Evolutionary conservation across 495 filamentous ascomycete species (phyloP).

Genomic region (Aspergillus steynii): DNA sequence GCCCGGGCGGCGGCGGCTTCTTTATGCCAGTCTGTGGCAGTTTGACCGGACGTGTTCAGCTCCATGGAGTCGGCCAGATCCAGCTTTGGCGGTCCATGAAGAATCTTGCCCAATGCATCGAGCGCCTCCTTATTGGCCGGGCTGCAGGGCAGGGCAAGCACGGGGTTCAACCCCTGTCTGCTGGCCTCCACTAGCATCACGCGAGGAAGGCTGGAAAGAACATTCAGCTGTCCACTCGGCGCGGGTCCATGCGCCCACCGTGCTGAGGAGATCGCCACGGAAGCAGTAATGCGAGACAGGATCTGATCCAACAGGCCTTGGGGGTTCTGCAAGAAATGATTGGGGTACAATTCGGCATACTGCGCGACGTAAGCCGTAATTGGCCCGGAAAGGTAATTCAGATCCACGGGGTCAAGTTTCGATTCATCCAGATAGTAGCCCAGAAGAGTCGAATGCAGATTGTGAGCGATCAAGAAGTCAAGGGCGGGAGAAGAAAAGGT

Average conservation of each 20-base stretch:
- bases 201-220: conserved; percentile 60
- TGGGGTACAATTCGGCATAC: conserved; percentile 56
- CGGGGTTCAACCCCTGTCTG: conserved; percentile 42
- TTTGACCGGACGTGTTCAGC: conserved; percentile 34
- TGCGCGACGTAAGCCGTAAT: conserved; percentile 59
- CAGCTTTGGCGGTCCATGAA: conserved; percentile 50
- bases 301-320: conserved; percentile 42
- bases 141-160: conserved; percentile 50
- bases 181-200: conserved; percentile 52
- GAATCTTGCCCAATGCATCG: conserved; percentile 53
- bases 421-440: conserved; percentile 55
- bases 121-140: conserved; percentile 54
- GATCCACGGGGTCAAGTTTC: conserved; percentile 51
- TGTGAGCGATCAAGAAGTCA: conserved; percentile 53
- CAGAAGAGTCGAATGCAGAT: conserved; percentile 51
- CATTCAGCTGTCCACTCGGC: conserved; percentile 54
- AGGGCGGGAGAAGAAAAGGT: conserved; percentile 54
- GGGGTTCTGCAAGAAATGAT: conserved; percentile 52
- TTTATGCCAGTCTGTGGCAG: conserved; percentile 39
- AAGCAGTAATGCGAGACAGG: conserved; percentile 43
- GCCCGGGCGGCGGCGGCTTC: conserved; percentile 58
- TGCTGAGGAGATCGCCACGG: conserved; percentile 44
- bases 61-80: conserved; percentile 30
- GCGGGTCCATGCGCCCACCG: conserved; percentile 53
- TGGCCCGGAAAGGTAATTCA: conserved; percentile 51